Base-by-base conservation (phyloP, 108 stramenopile species). In the Nitzschia inconspicua region DNA sequence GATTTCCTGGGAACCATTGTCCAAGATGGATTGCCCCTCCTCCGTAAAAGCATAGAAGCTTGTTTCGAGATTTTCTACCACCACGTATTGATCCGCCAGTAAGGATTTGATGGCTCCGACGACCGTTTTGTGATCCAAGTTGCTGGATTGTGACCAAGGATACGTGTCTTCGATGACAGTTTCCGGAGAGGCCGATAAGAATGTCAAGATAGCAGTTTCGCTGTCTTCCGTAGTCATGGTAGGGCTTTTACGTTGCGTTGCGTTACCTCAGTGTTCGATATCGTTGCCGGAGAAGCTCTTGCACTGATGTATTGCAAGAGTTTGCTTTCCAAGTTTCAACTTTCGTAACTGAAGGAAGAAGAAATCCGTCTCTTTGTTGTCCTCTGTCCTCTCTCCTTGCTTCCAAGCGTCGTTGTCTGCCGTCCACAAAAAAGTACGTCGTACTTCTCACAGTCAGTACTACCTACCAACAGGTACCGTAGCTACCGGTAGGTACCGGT, bases 71-170 rank as follows among this genome's bases (percentile, higher is more conserved):
- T 84, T 77, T 3, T 77, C 44, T 29, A 72, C 78, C n/a, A 58
- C 24, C 40, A 97, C 82, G 69, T 85, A 94, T 37, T 73, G 78
- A 56, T 97, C 97, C 37, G 53, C 89, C 49, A 74, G 60, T 44
- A 97, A 75, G 31, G 82, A 85, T 72, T 95, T 95, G 71, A 88
- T 79, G 31, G 80, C 72, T 9, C 96, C 96, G 37, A 95, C 79
- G 29, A 95, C 73, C 25, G 57, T 65, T 43, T 72, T 71, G 73
- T 97, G 96, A 57, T 93, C 96, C 7, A 92, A 29, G 27, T 69
- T 66, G 13, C 49, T 26, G 10, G 25, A 20, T 20, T 48, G 66
- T 4, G 78, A 47, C 81, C 78, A 85, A 23, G 78, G 77, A 40
- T 75, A 69, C 18, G 91, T 82, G 64, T 92, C 91, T 53, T 79